phyloP scores from a whole-genome alignment of 192 early-diverging fungal species.

The Piromyces finnis region DNA sequence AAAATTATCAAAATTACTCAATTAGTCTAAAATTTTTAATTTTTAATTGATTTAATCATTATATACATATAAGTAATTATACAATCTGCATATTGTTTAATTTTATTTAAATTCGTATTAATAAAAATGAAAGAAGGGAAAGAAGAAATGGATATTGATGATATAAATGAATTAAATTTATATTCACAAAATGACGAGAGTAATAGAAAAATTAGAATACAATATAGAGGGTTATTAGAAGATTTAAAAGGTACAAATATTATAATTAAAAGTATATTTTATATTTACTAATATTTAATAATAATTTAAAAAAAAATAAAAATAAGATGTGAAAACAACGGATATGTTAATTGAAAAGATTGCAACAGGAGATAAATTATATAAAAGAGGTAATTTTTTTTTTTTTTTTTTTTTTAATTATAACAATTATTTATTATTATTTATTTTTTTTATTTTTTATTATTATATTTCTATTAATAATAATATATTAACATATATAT shows the following conservation, averaged over 20 bases:
- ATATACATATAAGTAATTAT: too few relatives aligned
- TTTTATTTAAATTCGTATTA: too few relatives aligned
- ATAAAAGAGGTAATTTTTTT: background rate
- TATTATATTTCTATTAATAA: background rate
- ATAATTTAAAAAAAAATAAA: too few relatives aligned
- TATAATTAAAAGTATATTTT: too few relatives aligned
- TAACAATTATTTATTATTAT: too few relatives aligned
- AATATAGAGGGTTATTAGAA: background rate
- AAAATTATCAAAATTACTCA: too few relatives aligned
- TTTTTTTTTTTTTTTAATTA: too few relatives aligned
- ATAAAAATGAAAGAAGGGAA: background rate
- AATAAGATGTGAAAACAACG: background rate
- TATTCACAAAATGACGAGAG: background rate
- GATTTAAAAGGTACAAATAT: background rate
- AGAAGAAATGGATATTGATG: background rate
- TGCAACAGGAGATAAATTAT: background rate
- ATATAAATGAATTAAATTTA: background rate
- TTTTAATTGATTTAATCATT: too few relatives aligned
- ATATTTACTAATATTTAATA: too few relatives aligned
- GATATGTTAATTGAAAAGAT: background rate
- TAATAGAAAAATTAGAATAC: background rate
- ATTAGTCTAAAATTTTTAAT: too few relatives aligned
- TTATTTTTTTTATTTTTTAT: background rate
- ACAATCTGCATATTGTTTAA: too few relatives aligned
- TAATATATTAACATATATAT: too few relatives aligned